Base-by-base conservation (phyloP, 768 basidiomycete species). In the Scleroderma bovista region DNA sequence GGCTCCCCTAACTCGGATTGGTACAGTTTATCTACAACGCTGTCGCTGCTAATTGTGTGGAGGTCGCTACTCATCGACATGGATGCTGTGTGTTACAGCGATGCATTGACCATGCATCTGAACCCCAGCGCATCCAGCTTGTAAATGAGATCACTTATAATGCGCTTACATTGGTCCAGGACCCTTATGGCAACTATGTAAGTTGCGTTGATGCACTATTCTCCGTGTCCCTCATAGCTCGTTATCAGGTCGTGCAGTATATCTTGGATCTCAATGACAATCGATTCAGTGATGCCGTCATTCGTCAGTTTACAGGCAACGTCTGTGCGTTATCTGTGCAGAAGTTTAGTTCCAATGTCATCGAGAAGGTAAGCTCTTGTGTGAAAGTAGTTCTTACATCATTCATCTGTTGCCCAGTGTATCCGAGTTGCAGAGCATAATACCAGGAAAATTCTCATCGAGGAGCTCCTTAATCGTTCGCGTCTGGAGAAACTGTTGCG, bases 141-240 rank as follows among this genome's bases (percentile, higher is more conserved):
- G 96, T 99, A 49, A 94, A 92, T 52, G 96, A 99, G 76, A 99
- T 99, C 69, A 98, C 95, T 13, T 98, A 89, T 74, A 94, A 98
- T 60, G 94, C 94, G 2, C 77, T 99, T 56, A 97, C 94, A 5
- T 80, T 99, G 51, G 96, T 99, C 20, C 95, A 98, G 72, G 95
- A 98, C 66, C 95, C 95, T 37, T 93, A 89, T 55, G 90, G 90
- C 62, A 93, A 93, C 73, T 93, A 93, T 62, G 89, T 87, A 53
- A 61, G 83, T 72, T 8, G 7, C 7, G 23, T 48, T 45, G 51
- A 13, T 47, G 9, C 26, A 4, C 31, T 16, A 22, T 31, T 1
- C 3, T 22, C 7, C 47, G 16, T 23, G 24, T 23, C 6, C 6
- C 26, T 29, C 41, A 54, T 26, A n/a, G 42, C 44, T 51, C 24